phyloP scores from a whole-genome alignment of 331 rosid species.

The Erythrophleum ivorense region DNA sequence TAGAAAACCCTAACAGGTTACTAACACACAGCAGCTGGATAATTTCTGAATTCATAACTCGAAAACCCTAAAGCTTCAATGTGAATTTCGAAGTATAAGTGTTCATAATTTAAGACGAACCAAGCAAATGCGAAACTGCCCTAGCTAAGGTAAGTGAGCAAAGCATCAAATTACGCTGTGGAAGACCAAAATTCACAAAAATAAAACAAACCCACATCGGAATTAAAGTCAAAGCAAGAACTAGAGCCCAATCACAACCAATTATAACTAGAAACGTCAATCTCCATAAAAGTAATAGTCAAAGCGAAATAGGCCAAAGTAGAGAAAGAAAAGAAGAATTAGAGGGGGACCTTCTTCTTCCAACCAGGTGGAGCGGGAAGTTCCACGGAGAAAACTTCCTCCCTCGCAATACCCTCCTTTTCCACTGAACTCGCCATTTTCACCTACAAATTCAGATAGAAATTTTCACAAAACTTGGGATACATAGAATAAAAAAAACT shows the following conservation, averaged over 20 bases:
- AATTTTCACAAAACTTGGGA: conserved; percentile 36
- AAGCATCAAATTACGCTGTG: conserved; percentile 41
- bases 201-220: conserved; percentile 31
- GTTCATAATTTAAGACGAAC: conserved; percentile 40
- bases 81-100: conserved; percentile 30
- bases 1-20: neutral
- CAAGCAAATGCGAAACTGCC: conserved; percentile 48
- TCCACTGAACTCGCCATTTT: conserved; percentile 83
- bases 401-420: conserved; percentile 53
- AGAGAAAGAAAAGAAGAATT: neutral
- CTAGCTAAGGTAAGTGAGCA: conserved; percentile 42
- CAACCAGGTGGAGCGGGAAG: conserved; percentile 97
- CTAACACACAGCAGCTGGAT: neutral
- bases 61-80: conserved; percentile 34
- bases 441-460: conserved; percentile 56
- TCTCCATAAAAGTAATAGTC: neutral
- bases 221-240: conserved; percentile 34
- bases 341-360: conserved; percentile 77
- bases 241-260: neutral
- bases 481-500: neutral
- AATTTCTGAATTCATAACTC: conserved; percentile 34
- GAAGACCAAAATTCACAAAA: conserved; percentile 36
- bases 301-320: neutral
- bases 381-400: conserved; percentile 81
- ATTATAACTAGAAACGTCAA: conserved; percentile 11